These are phyloP conservation scores for Akanthomyces dipterigenus DNA, from an alignment of 2,329 filamentous ascomycete species.

Conservation along the genomic window DNA sequence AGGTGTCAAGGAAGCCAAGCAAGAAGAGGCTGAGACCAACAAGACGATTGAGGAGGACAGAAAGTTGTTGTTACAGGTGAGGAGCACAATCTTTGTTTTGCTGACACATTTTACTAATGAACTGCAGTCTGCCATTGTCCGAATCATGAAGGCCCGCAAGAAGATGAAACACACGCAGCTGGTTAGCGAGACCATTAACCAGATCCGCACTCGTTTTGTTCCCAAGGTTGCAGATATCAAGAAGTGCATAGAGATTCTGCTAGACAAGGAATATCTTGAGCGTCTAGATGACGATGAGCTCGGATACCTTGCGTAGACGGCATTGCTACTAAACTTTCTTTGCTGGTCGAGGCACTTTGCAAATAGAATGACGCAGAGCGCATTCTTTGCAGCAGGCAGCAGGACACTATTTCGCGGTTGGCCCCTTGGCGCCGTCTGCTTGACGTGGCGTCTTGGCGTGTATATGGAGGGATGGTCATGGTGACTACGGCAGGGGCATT, in stretches of 20 bases:
- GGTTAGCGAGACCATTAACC: conserved; percentile 89
- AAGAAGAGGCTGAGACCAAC: conserved; percentile 93
- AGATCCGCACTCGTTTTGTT: conserved; percentile 87
- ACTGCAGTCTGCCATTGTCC: conserved; percentile 85
- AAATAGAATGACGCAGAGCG: neutral
- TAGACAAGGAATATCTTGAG: conserved; percentile 98
- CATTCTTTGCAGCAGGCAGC: neutral
- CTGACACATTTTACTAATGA: conserved; percentile 19
- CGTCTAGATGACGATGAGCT: conserved; percentile 90
- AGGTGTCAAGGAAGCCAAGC: conserved; percentile 92
- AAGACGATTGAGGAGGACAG: conserved; percentile 99
- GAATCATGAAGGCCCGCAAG: conserved; percentile 99
- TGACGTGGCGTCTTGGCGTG: too few species aligned
- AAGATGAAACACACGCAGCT: conserved; percentile 96
- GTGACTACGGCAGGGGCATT: neutral
- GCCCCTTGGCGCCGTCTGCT: neutral
- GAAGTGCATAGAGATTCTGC: conserved; percentile 96
- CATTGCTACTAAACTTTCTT: neutral
- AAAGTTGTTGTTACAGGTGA: conserved; percentile 91
- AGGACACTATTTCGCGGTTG: neutral
- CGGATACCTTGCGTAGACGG: conserved; percentile 73
- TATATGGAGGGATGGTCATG: neutral
- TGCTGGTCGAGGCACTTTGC: neutral
- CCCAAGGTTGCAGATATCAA: conserved; percentile 96
- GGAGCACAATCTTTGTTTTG: conserved; percentile 22